A percentile compares a stretch with the other conserved stretches of the same genome.
Evolutionary conservation across 2,329 filamentous ascomycete species (phyloP).

Genomic region (Alternaria longipes): DNA sequence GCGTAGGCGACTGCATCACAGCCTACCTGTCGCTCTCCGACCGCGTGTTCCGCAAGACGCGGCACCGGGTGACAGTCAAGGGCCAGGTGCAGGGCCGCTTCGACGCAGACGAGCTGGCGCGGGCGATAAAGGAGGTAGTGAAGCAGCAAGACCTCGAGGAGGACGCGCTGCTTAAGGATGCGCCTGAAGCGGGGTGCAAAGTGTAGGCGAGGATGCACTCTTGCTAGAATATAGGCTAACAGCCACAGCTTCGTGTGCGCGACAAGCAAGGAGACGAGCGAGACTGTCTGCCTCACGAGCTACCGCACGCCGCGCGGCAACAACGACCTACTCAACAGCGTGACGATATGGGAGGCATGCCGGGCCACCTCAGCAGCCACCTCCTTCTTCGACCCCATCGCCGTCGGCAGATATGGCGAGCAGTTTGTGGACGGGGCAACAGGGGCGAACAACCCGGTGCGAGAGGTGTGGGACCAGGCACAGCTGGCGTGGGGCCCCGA

Average conservation of each 20-base stretch:
- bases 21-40: conserved; percentile 7
- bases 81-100: conserved; percentile 28
- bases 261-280: too few relatives aligned
- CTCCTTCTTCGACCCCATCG: too few relatives aligned
- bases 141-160: conserved; percentile 23
- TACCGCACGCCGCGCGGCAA: too few relatives aligned
- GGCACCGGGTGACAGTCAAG: conserved; percentile 21
- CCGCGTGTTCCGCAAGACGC: conserved; percentile 22
- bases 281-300: too few relatives aligned
- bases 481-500: too few relatives aligned
- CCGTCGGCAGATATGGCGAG: too few relatives aligned
- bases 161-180: conserved; percentile 21
- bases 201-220: conserved; percentile 9
- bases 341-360: too few relatives aligned
- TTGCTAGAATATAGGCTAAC: conserved; percentile 1
- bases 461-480: too few relatives aligned
- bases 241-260: conserved; percentile 15
- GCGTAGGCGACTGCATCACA: conserved; percentile 17
- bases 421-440: too few relatives aligned
- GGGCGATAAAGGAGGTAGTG: conserved; percentile 22
- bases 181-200: conserved; percentile 7
- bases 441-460: too few relatives aligned
- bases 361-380: too few relatives aligned
- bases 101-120: conserved; percentile 27
- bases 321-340: too few relatives aligned